Base-by-base conservation (phyloP, 495 filamentous ascomycete genomes). In the Xylaria telfairii region DNA sequence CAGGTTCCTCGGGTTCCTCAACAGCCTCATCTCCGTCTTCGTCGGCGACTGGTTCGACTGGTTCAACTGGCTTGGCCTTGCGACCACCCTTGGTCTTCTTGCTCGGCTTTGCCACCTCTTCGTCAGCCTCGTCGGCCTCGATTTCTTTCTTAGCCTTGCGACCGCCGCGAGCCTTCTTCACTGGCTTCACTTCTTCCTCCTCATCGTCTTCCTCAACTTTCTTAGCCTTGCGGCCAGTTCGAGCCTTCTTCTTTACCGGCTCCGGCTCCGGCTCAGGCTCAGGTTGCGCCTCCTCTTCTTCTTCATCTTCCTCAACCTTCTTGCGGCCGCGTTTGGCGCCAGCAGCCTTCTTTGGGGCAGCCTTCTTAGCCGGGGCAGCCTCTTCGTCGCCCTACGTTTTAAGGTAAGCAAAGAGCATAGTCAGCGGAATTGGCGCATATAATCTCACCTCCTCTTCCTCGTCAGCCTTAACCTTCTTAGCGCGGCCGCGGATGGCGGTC, bases 401-500 rank as follows among this genome's bases (percentile, higher is more conserved):
- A 34, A 61, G 37, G 46, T 60, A 4, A 68, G 24, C 47, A 65
- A 62, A 28, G 19, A 3, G 34, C 10, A 24, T 46, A 44, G 8
- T 28, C 44, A 56, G 28, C 56, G 32, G 46, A 30, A 53, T 54
- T 63, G 32, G 12, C 9, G 4, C 6, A 12, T 39, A 26, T 24
- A 56, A 26, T 72, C 72, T 68, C 51, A 76, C 78, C 73, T 82
- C 75, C 9, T 75, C 80, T 49, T 78, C 80, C 54, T 78, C 79
- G 19, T 73, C 73, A 8, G 70, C 71, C 69, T 77, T 79, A 70
- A 81, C 76, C 74, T 87, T 87, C 73, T 85, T 84, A 59, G 75
- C 79, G 54, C 81, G 82, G 26, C 77, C 77, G 32, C 84, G 86
- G 73, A 90, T 90, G n/a, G 91, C 90, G 41, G 76, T 84, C 75